Evolutionary conservation across 352 stramenopile species (phyloP), one percentile per base, ranked within the genome.

Genomic region (Phytopythium chamaehyphon): DNA sequence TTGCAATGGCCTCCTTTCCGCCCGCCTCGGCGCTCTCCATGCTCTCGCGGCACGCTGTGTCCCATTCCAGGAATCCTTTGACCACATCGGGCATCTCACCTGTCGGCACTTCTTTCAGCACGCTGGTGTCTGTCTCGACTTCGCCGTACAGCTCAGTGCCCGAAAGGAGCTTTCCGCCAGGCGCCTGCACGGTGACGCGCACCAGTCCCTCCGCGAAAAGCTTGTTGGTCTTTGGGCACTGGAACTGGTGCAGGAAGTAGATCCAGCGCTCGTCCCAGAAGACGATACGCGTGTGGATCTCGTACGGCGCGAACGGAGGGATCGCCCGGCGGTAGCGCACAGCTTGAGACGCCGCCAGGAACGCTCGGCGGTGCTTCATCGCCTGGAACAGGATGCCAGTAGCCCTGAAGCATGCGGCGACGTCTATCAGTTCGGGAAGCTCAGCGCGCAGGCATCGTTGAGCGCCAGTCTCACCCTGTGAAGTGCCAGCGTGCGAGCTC

Each of bases 401-500:
- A 18, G 69, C 52, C n/a, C 73, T 84, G 36, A 23, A 28, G 42
- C 24, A 19, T 18, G 21, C 12, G 21, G 22, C 2, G 15, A 33
- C 6, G 12, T 10, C 3, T 19, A 11, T 26, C 40, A 42, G 15
- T 45, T 50, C 44, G 35, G 51, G 16, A 28, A 10, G 46, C n/a
- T 35, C 40, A 38, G 18, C 40, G 15, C 14, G 19, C 21, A 24
- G 36, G 15, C 23, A 14, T 35, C 33, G n/a, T 23, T 16, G n/a
- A 15, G n/a, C 1, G 21, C n/a, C 14, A 8, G 23, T 71, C 71
- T 52, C 69, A 93, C 83, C 73, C 81, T 3, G 62, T 76, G 35
- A 90, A 77, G 49, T 93, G 77, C 85, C 85, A 95, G 15, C 85
- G 83, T 31, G 85, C 85, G 22, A 95, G 80, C 60, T 95, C 85